Base-by-base conservation (phyloP, 768 basidiomycete genomes). In the Myochromella boudieri region DNA sequence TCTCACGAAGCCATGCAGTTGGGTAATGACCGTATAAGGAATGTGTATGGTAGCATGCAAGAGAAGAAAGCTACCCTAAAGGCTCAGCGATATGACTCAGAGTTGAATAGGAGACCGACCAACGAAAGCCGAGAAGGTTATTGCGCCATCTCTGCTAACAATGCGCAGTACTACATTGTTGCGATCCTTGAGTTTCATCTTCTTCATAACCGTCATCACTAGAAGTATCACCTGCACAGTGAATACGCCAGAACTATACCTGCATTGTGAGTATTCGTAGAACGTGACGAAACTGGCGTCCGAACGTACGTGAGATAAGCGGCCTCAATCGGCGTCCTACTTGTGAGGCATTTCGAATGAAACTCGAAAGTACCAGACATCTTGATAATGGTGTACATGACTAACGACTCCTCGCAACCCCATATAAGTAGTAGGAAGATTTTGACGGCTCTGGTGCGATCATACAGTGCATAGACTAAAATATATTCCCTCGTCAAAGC, bases 391-490 rank as follows among this genome's bases (percentile, higher is more conserved):
- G 21, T 6, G 11, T n/a, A 26, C 2, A 31, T 8, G n/a, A 36
- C 6, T 3, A 24, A 12, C n/a, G 5, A 15, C 21, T 24, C 10
- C 33, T 44, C 43, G 21, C 1, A 36, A n/a, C 15, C 14, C 32
- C 43, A 24, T 1, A 44, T 10, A 5, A 17, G 17, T 3, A n/a
- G 4, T 11, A 44, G 43, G 24, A 25, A 17, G 2, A 36, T 11
- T 8, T 25, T 22, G 24, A 44, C 33, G 12, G 22, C 6, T 15
- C 37, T 44, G 6, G n/a, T 34, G 18, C 43, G 26, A n/a, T 44
- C 33, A 17, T 44, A 44, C 17, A 44, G 15, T 8, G 43, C 43
- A 14, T 33, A 44, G 4, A 44, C 43, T 44, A 17, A 24, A 15
- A 10, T 12, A 22, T n/a, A 21, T 27, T 27, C 26, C 5, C 11